phyloP scores from a whole-genome alignment of 352 stramenopile genomes.

The Phytophthora foliorum region DNA sequence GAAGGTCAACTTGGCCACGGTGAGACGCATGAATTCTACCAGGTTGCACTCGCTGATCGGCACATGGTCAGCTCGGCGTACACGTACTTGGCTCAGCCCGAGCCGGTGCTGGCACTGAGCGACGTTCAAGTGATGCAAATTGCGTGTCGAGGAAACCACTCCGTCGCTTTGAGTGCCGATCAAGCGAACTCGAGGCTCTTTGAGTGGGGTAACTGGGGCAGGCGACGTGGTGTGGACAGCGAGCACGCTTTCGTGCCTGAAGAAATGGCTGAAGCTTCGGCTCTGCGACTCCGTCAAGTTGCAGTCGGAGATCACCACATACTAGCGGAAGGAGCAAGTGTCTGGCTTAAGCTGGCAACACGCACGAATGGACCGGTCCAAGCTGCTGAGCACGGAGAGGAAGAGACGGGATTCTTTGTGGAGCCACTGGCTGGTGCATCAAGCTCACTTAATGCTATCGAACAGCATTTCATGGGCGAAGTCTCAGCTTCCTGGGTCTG shows the following conservation, averaged over 20 bases:
- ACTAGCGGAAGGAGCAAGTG: constrained; percentile 67
- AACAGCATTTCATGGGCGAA: constrained; percentile 28
- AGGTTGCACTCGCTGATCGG: constrained; percentile 71
- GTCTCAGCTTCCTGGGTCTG: constrained; percentile 20
- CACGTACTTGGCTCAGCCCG: constrained; percentile 69
- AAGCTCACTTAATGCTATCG: constrained; percentile 35
- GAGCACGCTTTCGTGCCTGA: constrained; percentile 71
- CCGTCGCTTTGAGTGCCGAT: constrained; percentile 47
- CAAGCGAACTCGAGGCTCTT: constrained; percentile 51
- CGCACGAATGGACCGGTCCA: constrained; percentile 18
- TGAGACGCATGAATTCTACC: constrained; percentile 58
- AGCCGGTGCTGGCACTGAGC: constrained; percentile 67
- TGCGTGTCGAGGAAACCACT: constrained; percentile 69
- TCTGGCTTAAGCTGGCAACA: constrained; percentile 57
- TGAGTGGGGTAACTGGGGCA: constrained; percentile 82
- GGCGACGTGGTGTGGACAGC: constrained; percentile 53
- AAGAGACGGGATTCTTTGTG: constrained; percentile 39
- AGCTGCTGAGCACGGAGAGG: constrained; percentile 12
- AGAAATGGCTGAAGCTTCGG: constrained; percentile 32
- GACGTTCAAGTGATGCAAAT: constrained; percentile 55
- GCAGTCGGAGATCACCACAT: constrained; percentile 66
- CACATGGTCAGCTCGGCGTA: constrained; percentile 77
- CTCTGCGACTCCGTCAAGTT: constrained; percentile 52
- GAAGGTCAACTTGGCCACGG: constrained; percentile 79
- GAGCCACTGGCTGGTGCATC: constrained; percentile 33